phyloP scores from a whole-genome alignment of 2,329 filamentous ascomycete genomes.

The Orbilia brochopaga region DNA sequence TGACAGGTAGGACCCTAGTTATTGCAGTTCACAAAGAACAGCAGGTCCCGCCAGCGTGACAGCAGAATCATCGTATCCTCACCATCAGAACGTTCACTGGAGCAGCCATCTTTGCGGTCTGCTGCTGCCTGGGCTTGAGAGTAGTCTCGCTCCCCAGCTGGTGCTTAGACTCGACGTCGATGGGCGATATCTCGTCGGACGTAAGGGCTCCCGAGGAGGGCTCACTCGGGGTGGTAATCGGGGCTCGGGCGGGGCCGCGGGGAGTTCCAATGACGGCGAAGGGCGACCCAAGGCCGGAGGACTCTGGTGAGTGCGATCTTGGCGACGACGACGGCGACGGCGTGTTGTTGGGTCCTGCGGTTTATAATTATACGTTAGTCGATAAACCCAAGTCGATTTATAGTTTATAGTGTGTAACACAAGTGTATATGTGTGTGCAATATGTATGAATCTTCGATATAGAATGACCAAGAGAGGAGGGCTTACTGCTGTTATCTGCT shows the following conservation, averaged over 20 bases:
- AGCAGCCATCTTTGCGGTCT: constrained; percentile 60
- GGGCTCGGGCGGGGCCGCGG: constrained; percentile 50
- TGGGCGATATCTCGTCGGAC: constrained; percentile 50
- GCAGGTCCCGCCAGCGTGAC: not conserved
- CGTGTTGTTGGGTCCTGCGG: constrained; percentile 29
- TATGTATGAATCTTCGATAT: not conserved
- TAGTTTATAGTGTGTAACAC: too few species aligned
- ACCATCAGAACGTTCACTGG: constrained; percentile 74
- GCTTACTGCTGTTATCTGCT: constrained; percentile 37
- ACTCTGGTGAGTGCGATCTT: constrained; percentile 51
- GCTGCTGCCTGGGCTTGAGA: constrained; percentile 51
- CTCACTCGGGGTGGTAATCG: constrained; percentile 49
- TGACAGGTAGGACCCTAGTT: not conserved
- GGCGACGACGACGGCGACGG: constrained; percentile 48
- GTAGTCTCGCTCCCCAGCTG: constrained; percentile 39
- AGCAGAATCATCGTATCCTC: constrained; percentile 53
- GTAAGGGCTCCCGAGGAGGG: constrained; percentile 42
- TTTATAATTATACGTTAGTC: not conserved
- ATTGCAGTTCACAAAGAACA: not conserved
- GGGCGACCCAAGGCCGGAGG: constrained; percentile 45
- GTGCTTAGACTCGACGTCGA: constrained; percentile 48
- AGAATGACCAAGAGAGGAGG: constrained; percentile 7
- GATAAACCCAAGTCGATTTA: too few species aligned
- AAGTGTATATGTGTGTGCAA: not conserved
- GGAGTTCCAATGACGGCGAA: constrained; percentile 51